Base-by-base conservation (phyloP, 139 green algal species). In the Spirogloea muscicola region DNA sequence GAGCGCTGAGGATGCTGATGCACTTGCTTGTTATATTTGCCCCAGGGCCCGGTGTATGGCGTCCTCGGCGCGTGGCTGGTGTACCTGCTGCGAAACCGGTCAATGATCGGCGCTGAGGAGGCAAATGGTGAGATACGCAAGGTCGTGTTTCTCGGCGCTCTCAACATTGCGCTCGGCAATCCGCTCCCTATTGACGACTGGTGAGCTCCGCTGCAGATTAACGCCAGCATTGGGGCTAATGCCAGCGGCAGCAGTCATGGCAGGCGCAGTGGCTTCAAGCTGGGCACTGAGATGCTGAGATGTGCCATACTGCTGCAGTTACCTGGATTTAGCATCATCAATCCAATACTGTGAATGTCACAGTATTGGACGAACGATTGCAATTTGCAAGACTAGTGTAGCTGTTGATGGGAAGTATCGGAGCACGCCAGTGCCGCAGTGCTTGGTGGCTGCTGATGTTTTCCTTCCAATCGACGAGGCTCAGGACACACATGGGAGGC, bases 71-170 rank as follows among this genome's bases (percentile, higher is more conserved):
- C 48, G 49, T 66, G 31, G 29, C 9, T 70, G 2, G 51, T 70
- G 7, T 76, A 58, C 29, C 68, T 76, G 40, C 37, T 76, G 3
- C 67, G 68, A 51, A 76, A 76, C 68, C 57, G 68, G 49, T 49
- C 67, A 37, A n/a, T 52, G 37, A 63, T 76, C 34, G 68, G 68
- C 52, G 44, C 40, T 49, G 68, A 76, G 51, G 39, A 43, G 4
- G 68, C 68, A 2, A 51, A 76, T 36, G 49, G 34, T 41, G 38
- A 68, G 3, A 10, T 42, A 43, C 58, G 68, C 37, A 41, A 49
- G 49, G 29, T 43, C 13, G 27, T 60, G 25, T 42, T 76, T 37
- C 36, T 76, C 5, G 51, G 34, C 13, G 49, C 52, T 1, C 68
- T 76, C 40, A 70, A 70, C 18, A 29, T 70, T 3, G 51, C 58